A percentile compares a stretch with the other conserved stretches of the same genome.
phyloP scores from a whole-genome alignment of 2,329 filamentous ascomycete genomes.

The Venturiaceae sp. region DNA sequence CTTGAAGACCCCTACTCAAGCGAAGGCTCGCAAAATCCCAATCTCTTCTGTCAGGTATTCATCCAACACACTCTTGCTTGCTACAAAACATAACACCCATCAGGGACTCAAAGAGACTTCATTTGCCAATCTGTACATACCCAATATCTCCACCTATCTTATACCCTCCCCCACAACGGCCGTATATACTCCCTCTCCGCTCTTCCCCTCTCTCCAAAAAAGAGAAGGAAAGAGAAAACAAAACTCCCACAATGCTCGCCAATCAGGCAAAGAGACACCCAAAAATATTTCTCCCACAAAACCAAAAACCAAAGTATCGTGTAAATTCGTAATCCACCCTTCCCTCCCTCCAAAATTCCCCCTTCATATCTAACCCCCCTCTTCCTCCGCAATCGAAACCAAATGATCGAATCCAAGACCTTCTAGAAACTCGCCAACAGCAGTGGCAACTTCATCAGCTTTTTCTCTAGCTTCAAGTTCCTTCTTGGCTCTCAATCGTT shows the following conservation, averaged over 20 bases:
- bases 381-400: not conserved
- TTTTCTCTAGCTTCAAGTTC: not conserved
- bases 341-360: not conserved
- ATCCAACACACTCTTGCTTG: too few relatives aligned
- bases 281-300: not conserved
- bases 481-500: not conserved
- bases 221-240: not conserved
- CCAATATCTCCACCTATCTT: not conserved
- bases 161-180: not conserved
- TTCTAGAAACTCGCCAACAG: conserved; percentile 1
- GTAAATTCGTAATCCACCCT: not conserved
- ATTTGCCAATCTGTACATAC: too few relatives aligned
- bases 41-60: too few relatives aligned
- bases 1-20: too few relatives aligned
- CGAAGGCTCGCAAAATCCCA: too few relatives aligned
- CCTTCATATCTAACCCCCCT: not conserved
- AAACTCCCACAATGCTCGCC: not conserved
- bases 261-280: not conserved
- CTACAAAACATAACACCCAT: too few relatives aligned
- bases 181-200: too few relatives aligned
- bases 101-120: too few relatives aligned
- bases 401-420: not conserved
- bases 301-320: not conserved
- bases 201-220: not conserved
- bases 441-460: conserved; percentile 4